Conservation (phyloP, 257 asterid genomes). For the Solanum neorickii region DNA sequence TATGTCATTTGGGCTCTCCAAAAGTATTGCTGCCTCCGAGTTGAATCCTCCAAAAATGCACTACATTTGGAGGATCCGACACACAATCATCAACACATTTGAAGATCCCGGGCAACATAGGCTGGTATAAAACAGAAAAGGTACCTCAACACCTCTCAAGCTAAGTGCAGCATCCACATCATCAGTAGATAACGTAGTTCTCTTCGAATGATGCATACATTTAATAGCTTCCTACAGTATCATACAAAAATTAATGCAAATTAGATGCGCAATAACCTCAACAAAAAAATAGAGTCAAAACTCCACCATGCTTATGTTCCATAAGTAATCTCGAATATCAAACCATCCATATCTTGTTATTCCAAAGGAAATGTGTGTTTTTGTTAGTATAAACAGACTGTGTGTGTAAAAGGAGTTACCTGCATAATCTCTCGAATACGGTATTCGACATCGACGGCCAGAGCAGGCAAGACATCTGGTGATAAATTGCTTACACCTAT, state of each 20-base stretch:
- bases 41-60: background rate
- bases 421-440: constrained; percentile 97
- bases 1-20: background rate
- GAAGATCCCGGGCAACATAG: background rate
- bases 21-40: background rate
- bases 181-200: constrained; percentile 74
- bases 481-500: constrained; percentile 70
- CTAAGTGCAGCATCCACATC: constrained; percentile 91
- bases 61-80: background rate
- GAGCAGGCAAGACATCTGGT: constrained; percentile 72
- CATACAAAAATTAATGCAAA: background rate
- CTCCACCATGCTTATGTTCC: background rate
- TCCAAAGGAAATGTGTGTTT: background rate
- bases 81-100: background rate
- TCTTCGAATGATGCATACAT: constrained; percentile 93
- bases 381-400: background rate
- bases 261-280: background rate
- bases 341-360: background rate
- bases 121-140: background rate
- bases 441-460: constrained; percentile 91
- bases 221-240: constrained; percentile 76
- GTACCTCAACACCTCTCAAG: constrained; percentile 81
- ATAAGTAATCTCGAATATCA: background rate
- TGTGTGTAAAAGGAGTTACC: constrained; percentile 21
- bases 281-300: background rate